Evolutionary conservation across 2,329 filamentous ascomycete genomes (phyloP).

Genomic region (Exophiala alcalophila): DNA sequence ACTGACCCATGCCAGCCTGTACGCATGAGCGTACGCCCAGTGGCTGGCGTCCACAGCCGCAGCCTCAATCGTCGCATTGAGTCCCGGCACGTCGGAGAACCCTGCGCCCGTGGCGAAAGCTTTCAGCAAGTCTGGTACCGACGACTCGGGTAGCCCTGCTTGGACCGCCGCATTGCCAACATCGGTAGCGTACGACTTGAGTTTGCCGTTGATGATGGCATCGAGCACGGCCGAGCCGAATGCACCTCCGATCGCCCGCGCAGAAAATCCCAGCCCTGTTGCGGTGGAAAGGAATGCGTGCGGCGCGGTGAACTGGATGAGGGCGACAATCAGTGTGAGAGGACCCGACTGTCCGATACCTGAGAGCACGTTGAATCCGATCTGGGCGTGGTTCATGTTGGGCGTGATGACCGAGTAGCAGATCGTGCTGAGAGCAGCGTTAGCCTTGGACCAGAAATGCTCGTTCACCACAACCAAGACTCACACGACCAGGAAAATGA

Average conservation of each 20-base stretch:
- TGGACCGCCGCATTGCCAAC: conserved; percentile 43
- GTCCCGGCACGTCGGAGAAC: conserved; percentile 37
- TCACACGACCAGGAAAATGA: conserved; percentile 48
- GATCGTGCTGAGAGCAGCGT: conserved; percentile 38
- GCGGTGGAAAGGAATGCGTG: conserved; percentile 54
- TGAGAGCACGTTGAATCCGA: conserved; percentile 49
- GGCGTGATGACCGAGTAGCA: conserved; percentile 49
- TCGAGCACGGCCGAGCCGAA: conserved; percentile 54
- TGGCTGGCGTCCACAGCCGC: conserved; percentile 43
- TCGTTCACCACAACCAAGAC: conserved; percentile 29
- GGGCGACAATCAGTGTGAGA: conserved; percentile 50
- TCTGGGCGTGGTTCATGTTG: conserved; percentile 45
- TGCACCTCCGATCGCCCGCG: conserved; percentile 53
- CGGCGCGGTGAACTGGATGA: conserved; percentile 54
- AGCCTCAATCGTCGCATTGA: conserved; percentile 39
- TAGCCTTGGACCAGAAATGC: conserved; percentile 4
- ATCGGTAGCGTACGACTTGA: conserved; percentile 42
- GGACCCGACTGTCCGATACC: conserved; percentile 52
- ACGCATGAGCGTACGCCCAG: conserved; percentile 48
- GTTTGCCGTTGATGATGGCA: conserved; percentile 51
- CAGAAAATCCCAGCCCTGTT: conserved; percentile 54
- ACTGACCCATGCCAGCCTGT: conserved; percentile 50
- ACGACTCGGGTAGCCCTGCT: conserved; percentile 44
- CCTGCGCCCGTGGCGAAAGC: conserved; percentile 40
- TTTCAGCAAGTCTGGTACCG: conserved; percentile 39